Percentiles rank a stretch among this genome's conserved stretches.
Evolutionary conservation across 768 basidiomycete species (phyloP).

Genomic region (Tricholomella constricta): DNA sequence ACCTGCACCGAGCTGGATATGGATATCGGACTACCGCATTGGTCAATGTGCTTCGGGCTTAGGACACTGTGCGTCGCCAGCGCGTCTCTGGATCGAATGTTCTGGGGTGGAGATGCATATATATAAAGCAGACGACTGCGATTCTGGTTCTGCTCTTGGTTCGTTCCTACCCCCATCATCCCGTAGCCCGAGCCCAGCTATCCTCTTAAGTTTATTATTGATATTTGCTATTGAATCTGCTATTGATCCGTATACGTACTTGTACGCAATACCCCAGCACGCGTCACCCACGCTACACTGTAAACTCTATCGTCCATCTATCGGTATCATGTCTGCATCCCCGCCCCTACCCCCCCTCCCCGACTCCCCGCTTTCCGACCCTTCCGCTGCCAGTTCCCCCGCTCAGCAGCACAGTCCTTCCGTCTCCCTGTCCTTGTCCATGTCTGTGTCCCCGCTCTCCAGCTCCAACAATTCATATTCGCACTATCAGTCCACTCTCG

Average conservation of each 20-base stretch:
- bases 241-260: slow-evolving; percentile 6
- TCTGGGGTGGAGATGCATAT: background rate
- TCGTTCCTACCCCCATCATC: slow-evolving; percentile 1
- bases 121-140: slow-evolving; percentile 1
- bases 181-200: background rate
- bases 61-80: background rate
- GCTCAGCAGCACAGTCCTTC: background rate
- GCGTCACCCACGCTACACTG: slow-evolving; percentile 5
- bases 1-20: background rate
- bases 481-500: background rate
- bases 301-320: background rate
- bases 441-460: slow-evolving; percentile 8
- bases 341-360: background rate
- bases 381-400: slow-evolving; percentile 2
- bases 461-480: slow-evolving; percentile 10
- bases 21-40: background rate
- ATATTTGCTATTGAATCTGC: background rate
- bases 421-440: background rate
- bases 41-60: background rate
- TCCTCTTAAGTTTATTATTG: slow-evolving; percentile 9
- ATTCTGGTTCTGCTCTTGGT: background rate
- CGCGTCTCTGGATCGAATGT: background rate
- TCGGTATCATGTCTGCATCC: background rate
- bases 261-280: slow-evolving; percentile 8
- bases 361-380: slow-evolving; percentile 11